Conservation (phyloP, 805 yeast species). For the Cyberlindnera subsufficiens region DNA sequence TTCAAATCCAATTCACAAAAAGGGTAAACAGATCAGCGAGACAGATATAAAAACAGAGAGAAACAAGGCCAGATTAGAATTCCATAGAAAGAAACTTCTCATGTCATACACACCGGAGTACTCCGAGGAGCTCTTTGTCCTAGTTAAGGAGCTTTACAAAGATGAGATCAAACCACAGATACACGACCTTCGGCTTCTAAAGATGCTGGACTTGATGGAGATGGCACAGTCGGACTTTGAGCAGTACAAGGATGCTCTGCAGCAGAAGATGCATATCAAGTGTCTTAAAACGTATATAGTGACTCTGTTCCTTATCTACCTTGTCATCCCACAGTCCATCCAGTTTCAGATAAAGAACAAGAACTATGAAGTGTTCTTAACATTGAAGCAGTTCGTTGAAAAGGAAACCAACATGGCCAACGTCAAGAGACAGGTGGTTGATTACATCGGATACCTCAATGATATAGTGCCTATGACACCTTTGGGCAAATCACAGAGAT, state of each 20-base stretch:
- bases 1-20: too few relatives aligned
- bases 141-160: constrained; percentile 26
- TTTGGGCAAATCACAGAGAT: constrained; percentile 16
- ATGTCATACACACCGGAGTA: constrained; percentile 32
- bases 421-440: constrained; percentile 30
- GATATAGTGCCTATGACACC: constrained; percentile 5
- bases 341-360: constrained; percentile 36
- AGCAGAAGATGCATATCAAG: constrained; percentile 18
- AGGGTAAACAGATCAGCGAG: too few relatives aligned
- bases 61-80: neutral
- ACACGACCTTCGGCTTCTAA: constrained; percentile 28
- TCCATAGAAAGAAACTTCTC: neutral
- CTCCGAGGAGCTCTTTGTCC: constrained; percentile 29
- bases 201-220: constrained; percentile 32
- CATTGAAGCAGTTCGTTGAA: constrained; percentile 30
- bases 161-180: constrained; percentile 27
- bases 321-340: constrained; percentile 33
- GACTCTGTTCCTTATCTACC: constrained; percentile 31
- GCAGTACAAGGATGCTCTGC: constrained; percentile 21
- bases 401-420: constrained; percentile 34
- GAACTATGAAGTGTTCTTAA: constrained; percentile 31
- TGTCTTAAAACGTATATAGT: constrained; percentile 29
- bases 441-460: constrained; percentile 26
- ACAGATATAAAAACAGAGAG: too few relatives aligned
- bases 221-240: constrained; percentile 30